A percentile compares a stretch with the other conserved stretches of the same genome.
Evolutionary conservation across 169 alveolate genomes (phyloP).

Genomic region (Babesia sp.): DNA sequence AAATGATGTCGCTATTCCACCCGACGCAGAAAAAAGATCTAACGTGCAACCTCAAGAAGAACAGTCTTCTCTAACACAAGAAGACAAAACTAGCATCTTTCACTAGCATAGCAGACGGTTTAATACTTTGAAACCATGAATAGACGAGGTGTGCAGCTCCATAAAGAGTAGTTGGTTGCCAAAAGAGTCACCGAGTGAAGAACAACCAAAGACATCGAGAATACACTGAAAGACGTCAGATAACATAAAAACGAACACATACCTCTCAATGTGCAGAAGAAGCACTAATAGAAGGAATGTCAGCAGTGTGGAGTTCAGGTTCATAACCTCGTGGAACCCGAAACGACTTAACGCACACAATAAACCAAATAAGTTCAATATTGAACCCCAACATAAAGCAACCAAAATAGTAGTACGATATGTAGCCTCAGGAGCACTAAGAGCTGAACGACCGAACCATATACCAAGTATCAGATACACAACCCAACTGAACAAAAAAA

Average conservation of each 20-base stretch:
- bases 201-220: neutral
- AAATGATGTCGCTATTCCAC: too few species aligned
- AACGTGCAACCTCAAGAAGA: too few species aligned
- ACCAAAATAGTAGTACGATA: slow-evolving; percentile 19
- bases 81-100: too few species aligned
- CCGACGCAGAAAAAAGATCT: too few species aligned
- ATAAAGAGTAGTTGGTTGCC: neutral
- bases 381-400: slow-evolving; percentile 4
- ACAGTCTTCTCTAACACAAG: too few species aligned
- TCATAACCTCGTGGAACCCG: slow-evolving; percentile 10
- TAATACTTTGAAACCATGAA: slow-evolving; percentile 4
- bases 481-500: neutral
- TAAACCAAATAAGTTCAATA: neutral
- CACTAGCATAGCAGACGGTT: too few species aligned
- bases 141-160: slow-evolving; percentile 8
- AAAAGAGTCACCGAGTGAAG: slow-evolving; percentile 1
- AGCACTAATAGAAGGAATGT: neutral
- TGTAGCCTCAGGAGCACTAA: slow-evolving; percentile 33
- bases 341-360: neutral
- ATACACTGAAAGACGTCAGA: neutral
- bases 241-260: neutral
- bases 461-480: slow-evolving; percentile 14
- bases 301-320: slow-evolving; percentile 7
- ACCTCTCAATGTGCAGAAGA: slow-evolving; percentile 30
- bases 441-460: slow-evolving; percentile 30